Percentiles rank a stretch among this genome's conserved stretches.
phyloP scores from a whole-genome alignment of 108 stramenopile genomes.

The Cylindrotheca closterium region DNA sequence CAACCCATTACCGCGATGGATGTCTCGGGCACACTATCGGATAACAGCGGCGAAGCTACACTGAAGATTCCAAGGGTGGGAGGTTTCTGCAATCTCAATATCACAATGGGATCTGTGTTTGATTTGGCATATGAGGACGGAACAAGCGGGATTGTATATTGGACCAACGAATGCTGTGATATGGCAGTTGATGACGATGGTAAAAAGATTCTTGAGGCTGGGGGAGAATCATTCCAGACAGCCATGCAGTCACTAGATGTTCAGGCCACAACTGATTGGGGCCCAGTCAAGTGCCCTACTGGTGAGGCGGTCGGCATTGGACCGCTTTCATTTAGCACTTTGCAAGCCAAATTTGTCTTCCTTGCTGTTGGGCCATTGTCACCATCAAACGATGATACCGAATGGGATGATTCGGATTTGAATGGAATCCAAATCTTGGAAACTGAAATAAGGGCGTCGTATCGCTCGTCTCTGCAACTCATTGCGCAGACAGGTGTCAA shows the following conservation, averaged over 20 bases:
- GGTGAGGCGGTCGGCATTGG: constrained; percentile 25
- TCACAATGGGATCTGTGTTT: constrained; percentile 4
- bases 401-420: constrained; percentile 14
- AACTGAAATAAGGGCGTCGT: constrained; percentile 14
- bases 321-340: neutral
- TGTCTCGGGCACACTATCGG: neutral
- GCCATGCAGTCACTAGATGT: neutral
- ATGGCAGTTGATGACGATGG: constrained; percentile 3
- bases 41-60: constrained; percentile 5
- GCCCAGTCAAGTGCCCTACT: constrained; percentile 21
- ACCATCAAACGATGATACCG: constrained; percentile 24
- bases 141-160: constrained; percentile 18
- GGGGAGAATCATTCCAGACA: constrained; percentile 4
- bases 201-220: constrained; percentile 1
- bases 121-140: neutral
- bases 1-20: neutral
- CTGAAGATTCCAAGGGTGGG: constrained; percentile 4
- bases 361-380: constrained; percentile 29
- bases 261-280: constrained; percentile 21
- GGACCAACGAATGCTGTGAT: constrained; percentile 32
- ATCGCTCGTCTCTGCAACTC: constrained; percentile 11
- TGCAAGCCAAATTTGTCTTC: constrained; percentile 15
- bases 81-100: constrained; percentile 7
- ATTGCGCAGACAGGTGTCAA: constrained; percentile 10
- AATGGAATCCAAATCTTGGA: constrained; percentile 14